A percentile compares a stretch with the other conserved stretches of the same genome.
Evolutionary conservation across 2,329 filamentous ascomycete species (phyloP).

Genomic region (Fusarium brevicatenulatum): DNA sequence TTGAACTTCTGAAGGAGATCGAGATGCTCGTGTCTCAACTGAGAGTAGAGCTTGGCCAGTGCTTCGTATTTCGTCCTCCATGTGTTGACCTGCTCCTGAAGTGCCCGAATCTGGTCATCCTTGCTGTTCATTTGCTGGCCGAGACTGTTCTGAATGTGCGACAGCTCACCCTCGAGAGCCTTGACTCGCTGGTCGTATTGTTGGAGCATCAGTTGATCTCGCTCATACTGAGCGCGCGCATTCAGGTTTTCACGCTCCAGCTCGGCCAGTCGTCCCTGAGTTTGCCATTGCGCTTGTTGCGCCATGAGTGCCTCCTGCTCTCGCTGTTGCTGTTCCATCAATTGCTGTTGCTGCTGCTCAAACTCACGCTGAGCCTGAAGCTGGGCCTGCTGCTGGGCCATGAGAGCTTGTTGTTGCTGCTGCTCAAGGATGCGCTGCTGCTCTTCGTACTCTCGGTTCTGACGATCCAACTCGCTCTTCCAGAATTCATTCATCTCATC

Average conservation of each 20-base stretch:
- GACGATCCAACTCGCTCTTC: conserved; percentile 90
- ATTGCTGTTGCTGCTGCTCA: conserved; percentile 88
- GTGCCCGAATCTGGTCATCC: conserved; percentile 90
- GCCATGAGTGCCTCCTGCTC: conserved; percentile 90
- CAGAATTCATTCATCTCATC: conserved; percentile 98
- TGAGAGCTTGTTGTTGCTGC: conserved; percentile 83
- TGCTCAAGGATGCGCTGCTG: conserved; percentile 91
- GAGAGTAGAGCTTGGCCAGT: conserved; percentile 95
- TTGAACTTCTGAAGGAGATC: conserved; percentile 97
- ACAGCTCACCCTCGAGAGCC: conserved; percentile 86
- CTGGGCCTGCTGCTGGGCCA: conserved; percentile 83
- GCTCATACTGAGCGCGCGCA: conserved; percentile 93
- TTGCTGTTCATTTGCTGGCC: conserved; percentile 88
- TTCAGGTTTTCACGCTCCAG: conserved; percentile 95
- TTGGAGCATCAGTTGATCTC: conserved; percentile 96
- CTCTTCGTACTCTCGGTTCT: conserved; percentile 94
- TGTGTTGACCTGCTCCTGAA: conserved; percentile 97
- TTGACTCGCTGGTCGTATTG: conserved; percentile 97
- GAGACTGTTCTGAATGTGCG: conserved; percentile 82
- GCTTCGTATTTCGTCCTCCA: conserved; percentile 98
- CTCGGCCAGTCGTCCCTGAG: conserved; percentile 94
- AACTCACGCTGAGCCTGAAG: conserved; percentile 93
- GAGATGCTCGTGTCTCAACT: conserved; percentile 92
- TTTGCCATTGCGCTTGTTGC: conserved; percentile 93
- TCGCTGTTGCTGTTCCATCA: conserved; percentile 88